phyloP scores from a whole-genome alignment of 306 rosid genomes.

The Ziziphus jujuba region DNA sequence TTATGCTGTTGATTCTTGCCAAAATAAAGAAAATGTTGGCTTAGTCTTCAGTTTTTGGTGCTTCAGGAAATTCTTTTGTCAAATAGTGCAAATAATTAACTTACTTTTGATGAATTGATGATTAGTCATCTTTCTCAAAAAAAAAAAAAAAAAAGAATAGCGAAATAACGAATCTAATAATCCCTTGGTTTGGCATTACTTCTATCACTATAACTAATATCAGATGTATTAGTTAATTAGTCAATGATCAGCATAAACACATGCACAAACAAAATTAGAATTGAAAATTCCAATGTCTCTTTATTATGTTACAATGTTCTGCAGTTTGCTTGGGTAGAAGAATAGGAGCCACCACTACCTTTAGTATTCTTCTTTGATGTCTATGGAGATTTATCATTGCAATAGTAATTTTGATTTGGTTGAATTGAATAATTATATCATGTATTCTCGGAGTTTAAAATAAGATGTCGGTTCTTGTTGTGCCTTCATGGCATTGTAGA shows the following conservation, averaged over 20 bases:
- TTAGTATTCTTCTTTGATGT: not conserved
- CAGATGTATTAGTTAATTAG: not conserved
- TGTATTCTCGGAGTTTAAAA: not conserved
- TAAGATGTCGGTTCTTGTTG: not conserved
- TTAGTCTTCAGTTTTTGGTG: too few species aligned
- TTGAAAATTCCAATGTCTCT: not conserved
- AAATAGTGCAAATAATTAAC: too few species aligned
- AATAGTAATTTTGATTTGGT: not conserved
- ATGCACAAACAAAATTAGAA: not conserved
- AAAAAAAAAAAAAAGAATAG: too few species aligned
- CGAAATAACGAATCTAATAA: not conserved
- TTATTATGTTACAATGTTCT: not conserved
- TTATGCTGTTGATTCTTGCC: too few species aligned
- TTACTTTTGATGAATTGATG: not conserved
- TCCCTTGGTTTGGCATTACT: not conserved
- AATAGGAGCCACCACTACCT: not conserved
- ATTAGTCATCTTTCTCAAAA: not conserved
- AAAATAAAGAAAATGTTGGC: too few species aligned
- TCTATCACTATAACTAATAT: too few species aligned
- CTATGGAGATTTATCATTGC: not conserved
- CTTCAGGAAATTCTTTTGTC: too few species aligned
- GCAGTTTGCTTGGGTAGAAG: not conserved
- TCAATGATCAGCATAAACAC: not conserved
- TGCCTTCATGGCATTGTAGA: slow-evolving; percentile 29
- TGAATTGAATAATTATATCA: not conserved